Evolutionary conservation across 139 green algal species (phyloP), one percentile per base, ranked within the genome.

Genomic region (Coccomyxa sp.): DNA sequence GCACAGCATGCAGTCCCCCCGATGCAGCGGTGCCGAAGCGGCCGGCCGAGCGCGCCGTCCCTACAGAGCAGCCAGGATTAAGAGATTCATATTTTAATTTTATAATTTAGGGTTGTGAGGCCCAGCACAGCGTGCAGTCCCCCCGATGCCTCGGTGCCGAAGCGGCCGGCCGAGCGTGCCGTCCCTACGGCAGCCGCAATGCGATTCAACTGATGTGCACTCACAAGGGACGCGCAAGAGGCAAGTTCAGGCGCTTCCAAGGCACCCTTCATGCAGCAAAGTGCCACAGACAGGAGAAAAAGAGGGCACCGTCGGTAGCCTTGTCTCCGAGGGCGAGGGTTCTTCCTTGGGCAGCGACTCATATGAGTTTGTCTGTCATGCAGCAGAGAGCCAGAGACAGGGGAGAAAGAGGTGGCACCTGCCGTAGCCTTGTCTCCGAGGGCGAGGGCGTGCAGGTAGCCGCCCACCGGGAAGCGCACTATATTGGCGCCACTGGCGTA

Each of bases 401-500:
- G 38, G 3, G 38, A 7, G 38, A 3, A 51, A 7, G 38, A 11
- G 4, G 27, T 27, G 59, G 3, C 31, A 88, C 85, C 85, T 74
- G 77, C 23, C 21, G 77, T 71, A 28, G 88, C 86, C 77, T 90
- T 89, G 82, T 84, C 82, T 15, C 68, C 84, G 58, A 92, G 82
- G 1, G 80, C 58, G 14, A 80, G 71, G 17, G 57, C 58, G 82
- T 95, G 89, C 51, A 97, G 60, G 82, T 85, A 88, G 28, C 88
- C 90, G 17, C 90, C 91, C 12, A 83, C 83, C 17, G 94, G 94
- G 76, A 95, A 92, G 14, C 84, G 60, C 15, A 85, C 86, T 45
- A 97, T 88, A 63, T 91, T 85, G 59, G 89, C 79, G 10, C 94
- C 94, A 16, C 86, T 92, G 13, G 88, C 79, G 67, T 90, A 90